These are phyloP conservation scores for Candida vaughaniae DNA, from an alignment of 805 yeast genomes.

Conservation along the genomic window DNA sequence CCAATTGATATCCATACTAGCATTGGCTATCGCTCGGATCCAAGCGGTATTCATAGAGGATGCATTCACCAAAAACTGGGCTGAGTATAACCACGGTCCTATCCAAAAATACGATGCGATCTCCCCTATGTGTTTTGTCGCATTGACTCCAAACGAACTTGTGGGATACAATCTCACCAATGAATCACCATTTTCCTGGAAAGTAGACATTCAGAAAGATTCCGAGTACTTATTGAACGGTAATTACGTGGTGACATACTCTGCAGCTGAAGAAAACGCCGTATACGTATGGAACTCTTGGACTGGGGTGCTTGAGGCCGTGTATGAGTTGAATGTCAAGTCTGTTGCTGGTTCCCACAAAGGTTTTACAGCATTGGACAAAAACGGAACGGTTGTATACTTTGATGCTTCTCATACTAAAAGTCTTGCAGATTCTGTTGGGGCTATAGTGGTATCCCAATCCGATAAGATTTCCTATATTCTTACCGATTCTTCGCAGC, in stretches of 20 bases:
- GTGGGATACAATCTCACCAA: conserved; percentile 2
- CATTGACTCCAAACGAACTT: conserved; percentile 1
- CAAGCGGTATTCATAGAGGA: conserved; percentile 12
- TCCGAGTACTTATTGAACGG: conserved; percentile 1
- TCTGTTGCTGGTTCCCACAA: neutral
- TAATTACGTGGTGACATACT: conserved; percentile 1
- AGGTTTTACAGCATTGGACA: conserved; percentile 7
- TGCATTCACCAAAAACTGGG: conserved; percentile 16
- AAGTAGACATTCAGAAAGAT: conserved; percentile 4
- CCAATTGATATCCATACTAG: neutral
- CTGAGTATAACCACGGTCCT: conserved; percentile 10
- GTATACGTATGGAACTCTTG: conserved; percentile 6
- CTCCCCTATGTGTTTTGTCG: neutral
- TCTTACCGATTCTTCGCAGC: conserved; percentile 5
- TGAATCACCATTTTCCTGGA: conserved; percentile 7
- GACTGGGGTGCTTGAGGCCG: conserved; percentile 3
- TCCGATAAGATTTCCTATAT: conserved; percentile 6
- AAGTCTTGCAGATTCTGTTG: neutral
- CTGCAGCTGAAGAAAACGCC: neutral
- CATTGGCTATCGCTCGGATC: neutral
- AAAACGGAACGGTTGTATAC: conserved; percentile 1
- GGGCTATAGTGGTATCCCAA: conserved; percentile 6
- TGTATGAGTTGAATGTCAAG: neutral
- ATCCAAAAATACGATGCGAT: conserved; percentile 5
- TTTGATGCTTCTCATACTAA: neutral